Base-by-base conservation (phyloP, 306 rosid species). In the Corylus heterophylla region DNA sequence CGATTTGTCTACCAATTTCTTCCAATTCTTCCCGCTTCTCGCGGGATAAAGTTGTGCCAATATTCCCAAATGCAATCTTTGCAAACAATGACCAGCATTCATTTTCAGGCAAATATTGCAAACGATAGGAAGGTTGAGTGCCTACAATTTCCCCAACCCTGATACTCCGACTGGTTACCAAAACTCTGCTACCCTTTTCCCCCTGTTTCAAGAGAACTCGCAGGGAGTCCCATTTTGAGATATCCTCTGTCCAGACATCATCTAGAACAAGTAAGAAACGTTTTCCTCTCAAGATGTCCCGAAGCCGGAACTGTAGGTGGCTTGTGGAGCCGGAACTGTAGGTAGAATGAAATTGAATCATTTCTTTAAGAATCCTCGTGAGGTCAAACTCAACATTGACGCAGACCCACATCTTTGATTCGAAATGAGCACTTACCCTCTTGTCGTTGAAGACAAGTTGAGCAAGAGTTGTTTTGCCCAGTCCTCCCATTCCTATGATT, bases 401-500 rank as follows among this genome's bases (percentile, higher is more conserved):
- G 31, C 63, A 37, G 14, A 82, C 31, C 81, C 85, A 76, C 73
- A 76, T 12, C 27, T 54, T 39, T n/a, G 45, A 61, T 25, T 71
- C 74, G 64, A 82, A 82, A 63, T 58, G 35, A 12, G 2, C 72
- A 8, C 31, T 31, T 44, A 67, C 37, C 49, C 27, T 39, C n/a
- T 17, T 25, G 2, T 67, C 72, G 45, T 67, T 67, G 42, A 67
- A 39, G 49, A 31, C 72, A 8, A 37, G 9, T 42, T 67, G 72
- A 14, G 79, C 80, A 58, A 81, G 80, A 48, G 77, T 31, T 8
- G 80, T 81, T 71, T 81, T 81, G 45, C 84, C 84, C 64, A 81
- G 51, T 3, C 84, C 84, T 18, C 84, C 84, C 16, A 81, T 75
- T 51, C 80, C 84, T 35, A 67, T 44, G 45, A 67, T 67, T 13